Conservation (phyloP, 129 eudicot species). For the Scalesia atractyloides region DNA sequence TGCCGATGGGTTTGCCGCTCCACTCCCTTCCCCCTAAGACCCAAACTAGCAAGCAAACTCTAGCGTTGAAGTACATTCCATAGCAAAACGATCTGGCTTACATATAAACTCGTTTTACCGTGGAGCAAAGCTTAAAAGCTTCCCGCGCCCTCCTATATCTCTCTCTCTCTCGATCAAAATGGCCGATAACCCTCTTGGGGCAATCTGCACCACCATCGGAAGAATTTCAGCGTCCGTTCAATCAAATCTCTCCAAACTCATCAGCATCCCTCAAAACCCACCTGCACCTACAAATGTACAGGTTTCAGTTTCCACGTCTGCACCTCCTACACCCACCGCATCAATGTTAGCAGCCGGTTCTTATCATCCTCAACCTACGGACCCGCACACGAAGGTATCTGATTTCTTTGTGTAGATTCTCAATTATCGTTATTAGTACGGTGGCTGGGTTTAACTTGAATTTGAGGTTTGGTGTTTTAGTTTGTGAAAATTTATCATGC, state of each 20-base stretch:
- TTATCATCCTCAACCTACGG: slow-evolving; percentile 33
- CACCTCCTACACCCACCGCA: slow-evolving; percentile 29
- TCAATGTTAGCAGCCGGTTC: slow-evolving; percentile 18
- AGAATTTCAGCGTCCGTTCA: slow-evolving; percentile 52
- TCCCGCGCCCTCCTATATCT: slow-evolving; percentile 5
- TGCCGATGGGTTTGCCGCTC: no score
- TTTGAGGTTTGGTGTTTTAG: not conserved
- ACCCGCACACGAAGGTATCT: slow-evolving; percentile 41
- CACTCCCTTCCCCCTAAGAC: no score
- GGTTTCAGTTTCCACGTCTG: slow-evolving; percentile 28
- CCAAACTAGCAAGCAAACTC: no score
- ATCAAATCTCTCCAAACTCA: slow-evolving; percentile 52
- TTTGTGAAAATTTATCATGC: slow-evolving; percentile 19
- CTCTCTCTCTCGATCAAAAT: slow-evolving; percentile 28
- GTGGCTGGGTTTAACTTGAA: not conserved
- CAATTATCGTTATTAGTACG: not conserved
- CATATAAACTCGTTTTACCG: no score
- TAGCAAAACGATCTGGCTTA: no score
- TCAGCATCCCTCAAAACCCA: slow-evolving; percentile 26
- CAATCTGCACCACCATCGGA: slow-evolving; percentile 50
- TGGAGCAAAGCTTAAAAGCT: not conserved
- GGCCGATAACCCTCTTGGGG: slow-evolving; percentile 84
- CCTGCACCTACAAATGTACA: slow-evolving; percentile 29
- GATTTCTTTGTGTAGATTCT: not conserved
- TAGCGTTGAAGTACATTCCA: no score